These are phyloP conservation scores for Podospora australis DNA, from an alignment of 495 filamentous ascomycete genomes.

Conservation along the genomic window DNA sequence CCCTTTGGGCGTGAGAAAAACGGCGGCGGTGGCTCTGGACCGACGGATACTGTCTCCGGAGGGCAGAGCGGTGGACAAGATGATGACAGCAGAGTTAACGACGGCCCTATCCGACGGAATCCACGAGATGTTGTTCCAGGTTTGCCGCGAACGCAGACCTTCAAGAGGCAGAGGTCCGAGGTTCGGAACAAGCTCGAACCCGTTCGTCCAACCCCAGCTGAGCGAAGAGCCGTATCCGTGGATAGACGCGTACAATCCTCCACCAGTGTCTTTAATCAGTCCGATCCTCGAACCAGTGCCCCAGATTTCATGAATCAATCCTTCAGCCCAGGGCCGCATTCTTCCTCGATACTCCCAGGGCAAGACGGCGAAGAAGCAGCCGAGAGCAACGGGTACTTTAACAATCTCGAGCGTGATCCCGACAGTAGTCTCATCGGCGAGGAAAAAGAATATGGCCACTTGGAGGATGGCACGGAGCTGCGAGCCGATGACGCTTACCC, in stretches of 20 bases:
- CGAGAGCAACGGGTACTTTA: conserved; percentile 10
- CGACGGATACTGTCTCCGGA: conserved; percentile 4
- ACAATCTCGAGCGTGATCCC: no score
- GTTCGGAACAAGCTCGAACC: conserved; percentile 64
- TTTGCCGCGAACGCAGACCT: conserved; percentile 66
- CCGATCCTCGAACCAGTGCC: conserved; percentile 38
- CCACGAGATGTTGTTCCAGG: conserved; percentile 72
- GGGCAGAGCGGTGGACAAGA: conserved; percentile 10
- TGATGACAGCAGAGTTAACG: conserved; percentile 11
- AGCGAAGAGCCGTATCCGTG: conserved; percentile 68
- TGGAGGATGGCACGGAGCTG: conserved; percentile 4
- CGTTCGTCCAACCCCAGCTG: conserved; percentile 49
- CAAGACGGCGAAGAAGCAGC: conserved; percentile 25
- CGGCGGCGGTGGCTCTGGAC: conserved; percentile 4
- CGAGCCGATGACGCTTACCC: conserved; percentile 21
- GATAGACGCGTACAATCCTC: conserved; percentile 51
- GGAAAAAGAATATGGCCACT: conserved; percentile 11
- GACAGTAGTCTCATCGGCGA: conserved; percentile 10
- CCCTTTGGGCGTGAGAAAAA: conserved; percentile 18
- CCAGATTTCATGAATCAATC: conserved; percentile 31
- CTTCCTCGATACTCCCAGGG: conserved; percentile 24
- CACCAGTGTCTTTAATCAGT: conserved; percentile 20
- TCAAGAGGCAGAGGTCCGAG: conserved; percentile 77
- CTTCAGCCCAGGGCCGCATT: conserved; percentile 12
- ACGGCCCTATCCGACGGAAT: conserved; percentile 39